Conservation (phyloP, 768 basidiomycete species). For the Kwoniella bestiolae region DNA sequence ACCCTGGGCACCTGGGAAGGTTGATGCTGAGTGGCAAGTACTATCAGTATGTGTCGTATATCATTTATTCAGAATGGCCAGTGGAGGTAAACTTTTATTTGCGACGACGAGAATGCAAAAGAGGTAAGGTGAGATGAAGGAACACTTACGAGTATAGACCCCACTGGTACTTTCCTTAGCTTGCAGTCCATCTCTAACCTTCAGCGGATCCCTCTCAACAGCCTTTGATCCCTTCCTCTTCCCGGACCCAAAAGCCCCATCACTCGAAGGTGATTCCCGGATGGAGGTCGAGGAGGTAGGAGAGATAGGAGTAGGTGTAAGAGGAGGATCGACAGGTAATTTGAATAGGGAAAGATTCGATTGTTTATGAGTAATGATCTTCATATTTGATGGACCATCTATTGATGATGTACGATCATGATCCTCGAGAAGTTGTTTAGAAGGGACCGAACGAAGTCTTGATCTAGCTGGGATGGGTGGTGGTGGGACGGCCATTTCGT, state of each 20-base stretch:
- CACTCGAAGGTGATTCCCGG: slow-evolving; percentile 1
- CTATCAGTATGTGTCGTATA: too few relatives aligned
- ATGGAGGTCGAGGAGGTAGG: background rate
- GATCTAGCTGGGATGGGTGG: slow-evolving; percentile 27
- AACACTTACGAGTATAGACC: slow-evolving; percentile 34
- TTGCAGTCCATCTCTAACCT: slow-evolving; percentile 24
- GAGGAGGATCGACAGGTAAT: slow-evolving; percentile 21
- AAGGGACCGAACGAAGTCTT: slow-evolving; percentile 15
- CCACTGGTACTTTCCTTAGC: slow-evolving; percentile 22
- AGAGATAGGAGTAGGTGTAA: background rate
- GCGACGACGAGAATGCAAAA: too few relatives aligned
- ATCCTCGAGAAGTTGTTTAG: background rate
- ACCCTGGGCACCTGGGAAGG: slow-evolving; percentile 32
- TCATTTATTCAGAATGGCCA: too few relatives aligned
- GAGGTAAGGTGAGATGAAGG: too few relatives aligned
- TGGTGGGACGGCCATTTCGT: slow-evolving; percentile 23
- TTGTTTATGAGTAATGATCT: slow-evolving; percentile 2
- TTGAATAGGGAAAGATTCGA: slow-evolving; percentile 14
- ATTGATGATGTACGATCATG: background rate
- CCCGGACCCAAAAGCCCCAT: slow-evolving; percentile 11
- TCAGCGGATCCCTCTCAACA: slow-evolving; percentile 24
- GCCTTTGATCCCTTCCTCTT: slow-evolving; percentile 7
- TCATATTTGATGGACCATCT: slow-evolving; percentile 3
- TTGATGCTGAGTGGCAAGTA: slow-evolving; percentile 24
- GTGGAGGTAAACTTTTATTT: too few relatives aligned